Evolutionary conservation across 139 green algal genomes (phyloP).

Genomic region (Zygnema cylindricum): DNA sequence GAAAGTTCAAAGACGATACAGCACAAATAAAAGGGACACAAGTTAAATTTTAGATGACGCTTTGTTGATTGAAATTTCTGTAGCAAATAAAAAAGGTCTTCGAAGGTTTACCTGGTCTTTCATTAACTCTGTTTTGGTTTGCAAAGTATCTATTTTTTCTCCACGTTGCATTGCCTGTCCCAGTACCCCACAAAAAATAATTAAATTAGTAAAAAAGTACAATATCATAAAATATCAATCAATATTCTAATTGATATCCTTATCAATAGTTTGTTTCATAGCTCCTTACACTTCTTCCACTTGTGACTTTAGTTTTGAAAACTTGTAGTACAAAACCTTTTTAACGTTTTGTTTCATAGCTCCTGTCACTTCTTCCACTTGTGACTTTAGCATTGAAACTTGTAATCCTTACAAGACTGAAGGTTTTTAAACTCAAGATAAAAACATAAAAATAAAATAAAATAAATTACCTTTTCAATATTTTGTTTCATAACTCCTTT

Average conservation of each 20-base stretch:
- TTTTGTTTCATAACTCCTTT: conserved; percentile 99
- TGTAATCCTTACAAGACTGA: too few species aligned
- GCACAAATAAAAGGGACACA: too few species aligned
- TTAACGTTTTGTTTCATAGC: conserved; percentile 99
- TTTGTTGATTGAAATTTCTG: background rate
- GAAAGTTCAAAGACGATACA: background rate
- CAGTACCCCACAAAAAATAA: background rate
- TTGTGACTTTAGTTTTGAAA: background rate
- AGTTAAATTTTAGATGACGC: too few species aligned
- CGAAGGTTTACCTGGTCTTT: conserved; percentile 78
- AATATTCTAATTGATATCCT: background rate
- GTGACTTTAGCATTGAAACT: background rate
- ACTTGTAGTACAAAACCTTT: conserved; percentile 70
- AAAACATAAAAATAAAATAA: background rate
- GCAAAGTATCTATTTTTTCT: conserved; percentile 95
- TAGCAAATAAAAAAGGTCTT: background rate
- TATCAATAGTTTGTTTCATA: background rate
- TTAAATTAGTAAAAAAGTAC: background rate
- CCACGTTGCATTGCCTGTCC: conserved; percentile 80
- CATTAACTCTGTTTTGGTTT: conserved; percentile 96
- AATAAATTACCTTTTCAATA: conserved; percentile 87
- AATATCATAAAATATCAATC: background rate
- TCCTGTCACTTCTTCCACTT: too few species aligned
- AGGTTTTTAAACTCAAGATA: background rate
- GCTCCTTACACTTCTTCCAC: too few species aligned